These are phyloP conservation scores for Paracoccidioides lutzii DNA, from an alignment of 2,329 filamentous ascomycete genomes.

Conservation along the genomic window DNA sequence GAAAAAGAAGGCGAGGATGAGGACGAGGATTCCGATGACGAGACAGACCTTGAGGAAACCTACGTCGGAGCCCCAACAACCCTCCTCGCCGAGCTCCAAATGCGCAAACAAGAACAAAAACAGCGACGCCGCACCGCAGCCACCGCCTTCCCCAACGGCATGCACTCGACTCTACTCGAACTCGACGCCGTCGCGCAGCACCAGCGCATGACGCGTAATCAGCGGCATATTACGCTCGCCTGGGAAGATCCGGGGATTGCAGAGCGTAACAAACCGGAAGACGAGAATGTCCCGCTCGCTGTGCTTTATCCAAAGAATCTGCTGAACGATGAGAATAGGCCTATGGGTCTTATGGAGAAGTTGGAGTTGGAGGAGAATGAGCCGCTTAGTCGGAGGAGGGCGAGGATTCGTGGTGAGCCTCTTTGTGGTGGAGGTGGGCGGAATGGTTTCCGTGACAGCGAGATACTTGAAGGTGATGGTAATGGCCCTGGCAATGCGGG, in stretches of 20 bases:
- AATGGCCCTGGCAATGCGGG: constrained; percentile 17
- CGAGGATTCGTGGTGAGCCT: constrained; percentile 54
- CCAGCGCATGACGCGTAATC: constrained; percentile 60
- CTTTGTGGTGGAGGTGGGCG: constrained; percentile 15
- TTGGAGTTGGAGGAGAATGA: constrained; percentile 86
- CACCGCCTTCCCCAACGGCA: constrained; percentile 55
- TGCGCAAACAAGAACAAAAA: constrained; percentile 81
- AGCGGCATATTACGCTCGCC: constrained; percentile 69
- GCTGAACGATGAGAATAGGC: constrained; percentile 23
- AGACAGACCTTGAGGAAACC: constrained; percentile 29
- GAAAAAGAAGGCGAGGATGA: constrained; percentile 18
- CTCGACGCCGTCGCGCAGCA: constrained; percentile 82
- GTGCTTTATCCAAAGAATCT: constrained; percentile 51
- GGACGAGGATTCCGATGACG: constrained; percentile 35
- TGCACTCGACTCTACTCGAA: constrained; percentile 80
- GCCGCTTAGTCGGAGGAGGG: constrained; percentile 64
- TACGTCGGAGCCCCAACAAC: constrained; percentile 72
- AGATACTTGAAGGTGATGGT: constrained; percentile 17
- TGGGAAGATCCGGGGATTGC: constrained; percentile 55
- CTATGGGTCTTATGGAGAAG: constrained; percentile 44
- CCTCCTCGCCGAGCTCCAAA: constrained; percentile 77
- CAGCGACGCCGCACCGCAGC: constrained; percentile 58
- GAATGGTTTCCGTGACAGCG: too few species aligned
- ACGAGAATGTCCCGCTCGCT: constrained; percentile 80
- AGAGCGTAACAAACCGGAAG: constrained; percentile 38